Conservation (phyloP, 2,329 filamentous ascomycete genomes). For the Stachybotrys echinatus region DNA sequence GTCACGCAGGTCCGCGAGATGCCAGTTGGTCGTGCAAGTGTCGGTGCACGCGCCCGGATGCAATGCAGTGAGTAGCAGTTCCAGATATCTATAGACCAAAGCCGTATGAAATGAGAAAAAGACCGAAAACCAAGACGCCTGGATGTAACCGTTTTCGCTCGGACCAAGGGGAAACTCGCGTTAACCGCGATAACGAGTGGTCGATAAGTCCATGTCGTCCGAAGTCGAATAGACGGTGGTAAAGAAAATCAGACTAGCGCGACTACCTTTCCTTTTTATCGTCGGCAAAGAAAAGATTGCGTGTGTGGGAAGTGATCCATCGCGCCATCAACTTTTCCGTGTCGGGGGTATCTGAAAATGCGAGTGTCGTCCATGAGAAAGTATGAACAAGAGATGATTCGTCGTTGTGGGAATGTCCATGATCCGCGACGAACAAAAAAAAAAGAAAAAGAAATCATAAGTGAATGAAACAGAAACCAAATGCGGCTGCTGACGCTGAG, state of each 20-base stretch:
- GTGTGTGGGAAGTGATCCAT: neutral
- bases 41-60: neutral
- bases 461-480: conserved; percentile 11
- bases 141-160: neutral
- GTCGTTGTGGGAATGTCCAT: conserved; percentile 22
- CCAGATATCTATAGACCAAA: neutral
- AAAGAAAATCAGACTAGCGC: neutral
- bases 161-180: too few relatives aligned
- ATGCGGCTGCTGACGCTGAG: conserved; percentile 7
- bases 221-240: neutral
- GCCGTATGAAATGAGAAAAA: neutral
- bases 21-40: neutral
- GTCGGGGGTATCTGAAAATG: conserved; percentile 34
- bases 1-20: neutral
- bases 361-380: conserved; percentile 26
- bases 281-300: neutral
- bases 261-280: neutral
- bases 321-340: conserved; percentile 23
- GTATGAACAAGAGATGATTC: conserved; percentile 26
- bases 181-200: too few relatives aligned
- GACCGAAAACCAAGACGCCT: neutral
- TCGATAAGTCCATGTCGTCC: neutral
- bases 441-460: conserved; percentile 5
- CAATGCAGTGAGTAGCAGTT: neutral
- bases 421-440: conserved; percentile 2